These are phyloP conservation scores for Geosmithia putterillii DNA, from an alignment of 2,329 filamentous ascomycete genomes.

Conservation along the genomic window DNA sequence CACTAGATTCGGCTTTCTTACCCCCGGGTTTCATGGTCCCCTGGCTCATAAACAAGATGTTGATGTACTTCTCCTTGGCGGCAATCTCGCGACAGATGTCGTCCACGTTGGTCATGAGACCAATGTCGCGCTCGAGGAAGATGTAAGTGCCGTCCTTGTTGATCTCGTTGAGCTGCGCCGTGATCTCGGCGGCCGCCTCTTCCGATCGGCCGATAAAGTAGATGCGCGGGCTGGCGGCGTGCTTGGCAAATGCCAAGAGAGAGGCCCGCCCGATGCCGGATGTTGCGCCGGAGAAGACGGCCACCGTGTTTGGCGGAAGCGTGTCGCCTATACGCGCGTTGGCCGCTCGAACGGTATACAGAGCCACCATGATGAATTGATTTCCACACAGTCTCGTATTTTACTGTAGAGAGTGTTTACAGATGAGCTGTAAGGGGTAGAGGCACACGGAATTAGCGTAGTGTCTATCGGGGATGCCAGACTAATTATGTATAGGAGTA, in stretches of 20 bases:
- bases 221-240: slow-evolving; percentile 26
- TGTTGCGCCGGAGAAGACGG: slow-evolving; percentile 41
- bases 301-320: slow-evolving; percentile 16
- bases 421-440: too few species aligned
- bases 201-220: slow-evolving; percentile 38
- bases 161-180: slow-evolving; percentile 24
- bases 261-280: slow-evolving; percentile 39
- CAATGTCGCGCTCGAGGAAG: slow-evolving; percentile 37
- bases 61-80: slow-evolving; percentile 26
- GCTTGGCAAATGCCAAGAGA: slow-evolving; percentile 29
- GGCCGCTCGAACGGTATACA: not conserved
- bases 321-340: not conserved
- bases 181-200: slow-evolving; percentile 20
- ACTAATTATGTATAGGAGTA: too few species aligned
- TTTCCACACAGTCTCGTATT: too few species aligned
- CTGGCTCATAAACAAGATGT: slow-evolving; percentile 32
- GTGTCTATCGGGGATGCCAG: too few species aligned
- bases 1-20: slow-evolving; percentile 3
- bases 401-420: too few species aligned
- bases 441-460: too few species aligned
- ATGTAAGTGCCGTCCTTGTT: slow-evolving; percentile 30
- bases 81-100: slow-evolving; percentile 30
- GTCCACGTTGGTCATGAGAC: slow-evolving; percentile 37
- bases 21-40: slow-evolving; percentile 17
- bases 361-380: not conserved